Evolutionary conservation across 148 eudicot species (phyloP).

Genomic region (Rhododendron ovatum): DNA sequence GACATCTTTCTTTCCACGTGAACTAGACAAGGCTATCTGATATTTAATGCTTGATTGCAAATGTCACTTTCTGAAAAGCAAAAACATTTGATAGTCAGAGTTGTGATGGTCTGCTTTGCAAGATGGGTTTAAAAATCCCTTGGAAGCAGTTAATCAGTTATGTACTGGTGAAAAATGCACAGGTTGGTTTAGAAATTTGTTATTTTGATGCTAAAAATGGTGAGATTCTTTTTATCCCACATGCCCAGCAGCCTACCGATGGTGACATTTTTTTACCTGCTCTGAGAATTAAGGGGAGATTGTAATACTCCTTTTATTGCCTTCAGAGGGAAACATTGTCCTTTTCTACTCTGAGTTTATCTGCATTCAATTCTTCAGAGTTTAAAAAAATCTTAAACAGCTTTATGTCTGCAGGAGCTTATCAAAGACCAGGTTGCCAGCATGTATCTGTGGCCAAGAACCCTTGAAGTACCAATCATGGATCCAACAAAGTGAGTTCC

Average conservation of each 20-base stretch:
- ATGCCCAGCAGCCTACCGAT: not conserved
- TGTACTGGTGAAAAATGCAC: not conserved
- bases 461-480: conserved; percentile 74
- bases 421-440: conserved; percentile 87
- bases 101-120: not conserved
- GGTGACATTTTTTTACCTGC: not conserved
- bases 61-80: not conserved
- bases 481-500: conserved; percentile 68
- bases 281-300: not conserved
- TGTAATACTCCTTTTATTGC: not conserved
- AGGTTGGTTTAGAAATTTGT: not conserved
- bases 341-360: not conserved
- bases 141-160: not conserved
- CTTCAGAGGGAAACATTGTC: not conserved
- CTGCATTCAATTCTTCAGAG: not conserved
- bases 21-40: not conserved
- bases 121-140: not conserved
- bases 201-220: not conserved
- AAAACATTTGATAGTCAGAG: not conserved
- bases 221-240: not conserved
- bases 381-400: not conserved
- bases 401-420: conserved; percentile 47
- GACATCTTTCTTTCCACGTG: not conserved
- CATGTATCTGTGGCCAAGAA: conserved; percentile 94
- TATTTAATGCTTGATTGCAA: not conserved